A percentile compares a stretch with the other conserved stretches of the same genome.
Evolutionary conservation across 2,329 filamentous ascomycete genomes (phyloP).

Genomic region (Colletotrichum euphorbiae): DNA sequence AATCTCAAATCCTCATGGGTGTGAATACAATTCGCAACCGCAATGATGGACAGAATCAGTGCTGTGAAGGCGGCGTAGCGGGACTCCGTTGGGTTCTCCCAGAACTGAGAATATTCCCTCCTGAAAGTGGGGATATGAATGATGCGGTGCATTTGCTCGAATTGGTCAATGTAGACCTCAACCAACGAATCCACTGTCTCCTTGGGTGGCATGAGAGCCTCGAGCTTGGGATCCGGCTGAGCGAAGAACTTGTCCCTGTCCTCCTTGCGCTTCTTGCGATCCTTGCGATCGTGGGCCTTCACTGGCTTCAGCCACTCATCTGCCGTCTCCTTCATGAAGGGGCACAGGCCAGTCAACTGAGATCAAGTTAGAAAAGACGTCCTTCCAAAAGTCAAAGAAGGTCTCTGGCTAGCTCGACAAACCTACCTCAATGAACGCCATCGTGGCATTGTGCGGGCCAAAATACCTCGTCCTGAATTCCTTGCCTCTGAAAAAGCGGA

Average conservation of each 20-base stretch:
- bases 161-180: slow-evolving; percentile 64
- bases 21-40: slow-evolving; percentile 68
- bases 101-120: slow-evolving; percentile 66
- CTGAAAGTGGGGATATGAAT: slow-evolving; percentile 70
- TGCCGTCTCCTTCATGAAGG: slow-evolving; percentile 72
- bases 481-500: slow-evolving; percentile 68
- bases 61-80: slow-evolving; percentile 67
- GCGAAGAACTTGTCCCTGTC: slow-evolving; percentile 63
- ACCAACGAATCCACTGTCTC: slow-evolving; percentile 63
- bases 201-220: slow-evolving; percentile 61
- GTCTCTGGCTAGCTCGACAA: background rate
- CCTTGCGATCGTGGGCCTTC: slow-evolving; percentile 66
- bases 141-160: slow-evolving; percentile 67
- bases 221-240: slow-evolving; percentile 61
- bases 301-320: slow-evolving; percentile 71
- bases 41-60: slow-evolving; percentile 69
- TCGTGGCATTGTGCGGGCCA: slow-evolving; percentile 70
- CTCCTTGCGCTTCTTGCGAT: slow-evolving; percentile 64
- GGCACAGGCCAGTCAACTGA: slow-evolving; percentile 64
- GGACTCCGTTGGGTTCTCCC: slow-evolving; percentile 57
- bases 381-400: background rate
- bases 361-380: slow-evolving; percentile 22
- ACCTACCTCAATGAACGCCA: slow-evolving; percentile 66
- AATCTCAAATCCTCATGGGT: slow-evolving; percentile 65
- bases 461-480: slow-evolving; percentile 71